These are phyloP conservation scores for Thecaphora frezii DNA, from an alignment of 1,284 basidiomycete genomes.

Conservation along the genomic window DNA sequence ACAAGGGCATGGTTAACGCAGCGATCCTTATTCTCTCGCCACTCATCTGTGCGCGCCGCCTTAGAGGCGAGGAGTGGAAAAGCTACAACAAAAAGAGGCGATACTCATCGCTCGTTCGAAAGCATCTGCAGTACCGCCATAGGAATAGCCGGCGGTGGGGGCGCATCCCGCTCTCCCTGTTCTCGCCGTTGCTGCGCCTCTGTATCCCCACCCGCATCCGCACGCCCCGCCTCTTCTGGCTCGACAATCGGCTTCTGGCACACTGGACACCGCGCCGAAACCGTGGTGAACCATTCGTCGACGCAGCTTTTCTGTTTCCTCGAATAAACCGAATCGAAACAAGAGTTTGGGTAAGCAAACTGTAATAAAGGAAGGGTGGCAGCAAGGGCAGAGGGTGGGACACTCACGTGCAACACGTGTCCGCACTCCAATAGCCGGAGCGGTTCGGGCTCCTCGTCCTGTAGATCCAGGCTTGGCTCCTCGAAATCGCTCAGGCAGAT, in stretches of 20 bases:
- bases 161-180: too few species aligned
- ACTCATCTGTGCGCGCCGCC: too few species aligned
- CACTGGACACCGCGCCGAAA: slow-evolving; percentile 47
- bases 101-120: too few species aligned
- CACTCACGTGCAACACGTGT: slow-evolving; percentile 38
- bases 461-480: slow-evolving; percentile 10
- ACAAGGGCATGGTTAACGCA: too few species aligned
- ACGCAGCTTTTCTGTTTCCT: slow-evolving; percentile 21
- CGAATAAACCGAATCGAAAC: not conserved
- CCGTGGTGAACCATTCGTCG: slow-evolving; percentile 48
- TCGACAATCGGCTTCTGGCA: slow-evolving; percentile 42
- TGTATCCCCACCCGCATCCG: not conserved
- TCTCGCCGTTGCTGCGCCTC: not conserved
- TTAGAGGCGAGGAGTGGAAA: too few species aligned
- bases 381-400: not conserved
- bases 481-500: slow-evolving; percentile 53
- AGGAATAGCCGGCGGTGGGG: too few species aligned
- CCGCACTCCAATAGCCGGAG: slow-evolving; percentile 39
- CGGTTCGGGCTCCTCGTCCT: slow-evolving; percentile 36
- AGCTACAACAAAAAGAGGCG: too few species aligned
- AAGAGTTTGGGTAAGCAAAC: not conserved
- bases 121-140: too few species aligned
- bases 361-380: too few species aligned
- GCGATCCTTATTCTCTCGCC: too few species aligned
- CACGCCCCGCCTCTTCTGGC: too few species aligned